phyloP scores from a whole-genome alignment of 1,139 yeast genomes.

The Debaryomyces coudertii region DNA sequence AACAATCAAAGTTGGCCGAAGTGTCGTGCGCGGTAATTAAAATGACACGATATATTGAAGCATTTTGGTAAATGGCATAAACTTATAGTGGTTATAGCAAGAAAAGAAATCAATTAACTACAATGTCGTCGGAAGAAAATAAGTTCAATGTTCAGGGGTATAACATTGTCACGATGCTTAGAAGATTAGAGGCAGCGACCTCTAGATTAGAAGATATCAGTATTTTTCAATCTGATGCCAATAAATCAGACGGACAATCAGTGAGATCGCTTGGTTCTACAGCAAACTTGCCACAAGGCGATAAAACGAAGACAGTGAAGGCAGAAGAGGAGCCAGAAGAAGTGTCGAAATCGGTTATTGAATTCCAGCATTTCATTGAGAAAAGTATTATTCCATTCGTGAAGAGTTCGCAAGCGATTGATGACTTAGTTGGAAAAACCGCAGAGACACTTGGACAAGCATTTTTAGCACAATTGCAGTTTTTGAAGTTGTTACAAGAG shows the following conservation, averaged over 20 bases:
- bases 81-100: not conserved
- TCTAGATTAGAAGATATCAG: constrained; percentile 90
- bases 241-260: constrained; percentile 15
- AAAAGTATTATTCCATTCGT: constrained; percentile 63
- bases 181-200: constrained; percentile 90
- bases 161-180: constrained; percentile 78
- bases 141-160: constrained; percentile 74
- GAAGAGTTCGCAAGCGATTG: constrained; percentile 58
- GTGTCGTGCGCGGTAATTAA: constrained; percentile 3
- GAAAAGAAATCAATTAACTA: constrained; percentile 1
- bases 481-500: constrained; percentile 61
- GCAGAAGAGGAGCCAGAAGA: constrained; percentile 18
- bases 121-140: constrained; percentile 50
- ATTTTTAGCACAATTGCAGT: constrained; percentile 57
- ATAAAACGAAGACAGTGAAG: constrained; percentile 9
- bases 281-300: not conserved
- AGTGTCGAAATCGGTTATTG: constrained; percentile 48
- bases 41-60: not conserved
- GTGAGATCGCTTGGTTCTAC: constrained; percentile 10
- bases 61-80: not conserved
- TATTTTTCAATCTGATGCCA: constrained; percentile 66
- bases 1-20: not conserved
- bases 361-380: constrained; percentile 58
- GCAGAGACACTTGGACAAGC: constrained; percentile 61
- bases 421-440: constrained; percentile 63